phyloP scores from a whole-genome alignment of 1,284 basidiomycete genomes.

The Fomitopsis schrenkii region DNA sequence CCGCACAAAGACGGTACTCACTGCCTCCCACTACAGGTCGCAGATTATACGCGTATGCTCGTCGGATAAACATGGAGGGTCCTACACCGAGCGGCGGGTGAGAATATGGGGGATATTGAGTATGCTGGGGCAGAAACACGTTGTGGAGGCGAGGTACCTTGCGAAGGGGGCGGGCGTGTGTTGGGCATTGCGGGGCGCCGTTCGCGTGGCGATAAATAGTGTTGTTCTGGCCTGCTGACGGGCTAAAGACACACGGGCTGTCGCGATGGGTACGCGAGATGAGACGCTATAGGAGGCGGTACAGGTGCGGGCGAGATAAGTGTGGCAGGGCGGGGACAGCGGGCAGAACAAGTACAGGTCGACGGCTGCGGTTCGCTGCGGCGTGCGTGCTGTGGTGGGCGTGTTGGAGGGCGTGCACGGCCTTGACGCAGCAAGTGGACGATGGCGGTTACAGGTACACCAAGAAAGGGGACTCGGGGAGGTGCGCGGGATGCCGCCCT shows the following conservation, averaged over 20 bases:
- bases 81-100: background rate
- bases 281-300: background rate
- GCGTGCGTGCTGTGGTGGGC: background rate
- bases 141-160: constrained; percentile 9
- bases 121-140: background rate
- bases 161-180: constrained; percentile 15
- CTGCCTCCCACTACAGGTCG: constrained; percentile 54
- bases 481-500: no score
- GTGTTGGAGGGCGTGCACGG: background rate
- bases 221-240: background rate
- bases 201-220: background rate
- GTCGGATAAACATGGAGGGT: constrained; percentile 36
- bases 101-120: background rate
- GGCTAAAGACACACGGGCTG: background rate
- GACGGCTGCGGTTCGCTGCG: background rate
- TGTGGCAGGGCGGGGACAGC: background rate
- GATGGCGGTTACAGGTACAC: background rate
- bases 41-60: constrained; percentile 50
- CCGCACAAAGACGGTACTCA: constrained; percentile 30
- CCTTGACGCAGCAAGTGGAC: background rate
- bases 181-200: constrained; percentile 13
- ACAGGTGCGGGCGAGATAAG: background rate
- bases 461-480: no score
- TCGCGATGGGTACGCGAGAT: background rate
- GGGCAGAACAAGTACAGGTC: background rate